phyloP scores from a whole-genome alignment of 139 green algal genomes.

The Chlamydomonas schloesseri region DNA sequence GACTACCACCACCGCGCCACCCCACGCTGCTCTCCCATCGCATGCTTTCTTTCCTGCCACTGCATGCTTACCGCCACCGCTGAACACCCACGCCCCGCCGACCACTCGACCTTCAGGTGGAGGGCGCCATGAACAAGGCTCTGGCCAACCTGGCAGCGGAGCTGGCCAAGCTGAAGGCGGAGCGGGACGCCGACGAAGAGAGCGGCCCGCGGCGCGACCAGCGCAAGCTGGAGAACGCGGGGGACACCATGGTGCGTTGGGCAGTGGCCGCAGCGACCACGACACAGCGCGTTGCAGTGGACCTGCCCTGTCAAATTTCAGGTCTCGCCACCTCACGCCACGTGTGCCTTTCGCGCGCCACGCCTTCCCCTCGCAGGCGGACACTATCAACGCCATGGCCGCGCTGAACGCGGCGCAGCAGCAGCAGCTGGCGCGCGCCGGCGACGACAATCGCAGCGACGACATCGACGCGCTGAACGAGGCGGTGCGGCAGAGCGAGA shows the following conservation, averaged over 20 bases:
- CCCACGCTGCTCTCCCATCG: neutral
- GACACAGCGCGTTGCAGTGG: too few relatives aligned
- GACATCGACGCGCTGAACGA: slow-evolving; percentile 46
- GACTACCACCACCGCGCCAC: neutral
- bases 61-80: neutral
- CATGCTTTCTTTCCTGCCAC: neutral
- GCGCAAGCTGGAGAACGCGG: slow-evolving; percentile 1
- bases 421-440: slow-evolving; percentile 24
- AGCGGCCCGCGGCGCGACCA: neutral
- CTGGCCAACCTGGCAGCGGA: slow-evolving; percentile 39
- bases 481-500: slow-evolving; percentile 40
- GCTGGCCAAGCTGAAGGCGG: slow-evolving; percentile 25
- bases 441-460: slow-evolving; percentile 1
- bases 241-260: slow-evolving; percentile 28
- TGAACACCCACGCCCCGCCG: neutral
- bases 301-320: too few relatives aligned
- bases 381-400: slow-evolving; percentile 34
- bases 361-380: too few relatives aligned
- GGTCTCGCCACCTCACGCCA: too few relatives aligned
- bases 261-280: too few relatives aligned
- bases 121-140: slow-evolving; percentile 32
- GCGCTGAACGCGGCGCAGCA: slow-evolving; percentile 43
- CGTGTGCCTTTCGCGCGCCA: too few relatives aligned
- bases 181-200: neutral
- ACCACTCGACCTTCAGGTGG: neutral